phyloP scores from a whole-genome alignment of 2,329 filamentous ascomycete species.

The Plectosphaerella sp. region DNA sequence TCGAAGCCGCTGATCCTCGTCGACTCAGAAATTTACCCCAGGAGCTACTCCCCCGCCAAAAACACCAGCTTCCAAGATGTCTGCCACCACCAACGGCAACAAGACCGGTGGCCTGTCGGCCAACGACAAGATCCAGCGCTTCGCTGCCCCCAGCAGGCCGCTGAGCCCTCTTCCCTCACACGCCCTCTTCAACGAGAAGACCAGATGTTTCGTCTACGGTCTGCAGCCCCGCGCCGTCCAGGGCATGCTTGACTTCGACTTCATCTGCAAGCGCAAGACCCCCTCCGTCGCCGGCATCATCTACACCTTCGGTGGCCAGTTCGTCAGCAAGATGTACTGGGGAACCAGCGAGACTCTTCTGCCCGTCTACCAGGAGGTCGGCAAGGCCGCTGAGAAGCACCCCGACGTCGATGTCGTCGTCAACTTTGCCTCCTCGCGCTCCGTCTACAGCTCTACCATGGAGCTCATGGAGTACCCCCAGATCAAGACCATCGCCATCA shows the following conservation, averaged over 20 bases:
- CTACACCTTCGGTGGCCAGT: constrained; percentile 99
- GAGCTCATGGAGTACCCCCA: constrained; percentile 97
- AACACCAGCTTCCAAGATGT: constrained; percentile 38
- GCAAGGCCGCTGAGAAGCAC: constrained; percentile 95
- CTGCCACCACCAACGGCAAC: constrained; percentile 47
- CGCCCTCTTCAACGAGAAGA: constrained; percentile 98
- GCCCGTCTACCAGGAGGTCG: constrained; percentile 92
- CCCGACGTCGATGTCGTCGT: constrained; percentile 94
- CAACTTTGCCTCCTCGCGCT: constrained; percentile 98
- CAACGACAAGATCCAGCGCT: constrained; percentile 99
- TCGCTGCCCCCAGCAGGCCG: constrained; percentile 86
- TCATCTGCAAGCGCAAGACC: constrained; percentile 98
- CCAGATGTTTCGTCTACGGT: constrained; percentile 99
- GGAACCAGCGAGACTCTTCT: constrained; percentile 98
- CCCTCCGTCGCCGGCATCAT: constrained; percentile 98
- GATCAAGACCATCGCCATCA: constrained; percentile 98
- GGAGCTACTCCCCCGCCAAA: constrained; percentile 1
- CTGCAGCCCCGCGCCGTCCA: constrained; percentile 92
- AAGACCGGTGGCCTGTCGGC: constrained; percentile 57
- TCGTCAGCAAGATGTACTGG: constrained; percentile 99
- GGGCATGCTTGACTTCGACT: constrained; percentile 98
- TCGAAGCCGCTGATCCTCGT: background rate
- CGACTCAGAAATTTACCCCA: constrained; percentile 11
- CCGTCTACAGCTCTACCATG: constrained; percentile 97
- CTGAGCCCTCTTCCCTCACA: constrained; percentile 84